phyloP scores from a whole-genome alignment of 164 flowering plant species.

The Kalanchoe fedtschenkoi region DNA sequence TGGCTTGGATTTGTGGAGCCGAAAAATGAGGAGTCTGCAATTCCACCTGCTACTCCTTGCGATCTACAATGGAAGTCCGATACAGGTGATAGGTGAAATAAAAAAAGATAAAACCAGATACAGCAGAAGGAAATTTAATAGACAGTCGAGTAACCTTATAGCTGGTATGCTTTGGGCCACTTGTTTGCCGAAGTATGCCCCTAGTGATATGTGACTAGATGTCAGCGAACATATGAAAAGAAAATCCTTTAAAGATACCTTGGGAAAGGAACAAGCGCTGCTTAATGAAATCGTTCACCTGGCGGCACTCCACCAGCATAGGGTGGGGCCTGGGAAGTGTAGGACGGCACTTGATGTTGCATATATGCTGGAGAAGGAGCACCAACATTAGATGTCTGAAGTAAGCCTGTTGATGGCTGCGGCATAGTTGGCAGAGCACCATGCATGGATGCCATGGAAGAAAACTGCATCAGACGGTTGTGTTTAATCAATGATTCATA shows the following conservation, averaged over 20 bases:
- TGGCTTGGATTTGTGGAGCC: slow-evolving; percentile 17
- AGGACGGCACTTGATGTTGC: slow-evolving; percentile 26
- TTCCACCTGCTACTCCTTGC: slow-evolving; percentile 23
- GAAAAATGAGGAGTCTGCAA: slow-evolving; percentile 16
- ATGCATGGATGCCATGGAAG: slow-evolving; percentile 51
- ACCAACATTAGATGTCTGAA: slow-evolving; percentile 30
- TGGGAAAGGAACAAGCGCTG: background rate
- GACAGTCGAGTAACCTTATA: slow-evolving; percentile 18
- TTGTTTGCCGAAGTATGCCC: slow-evolving; percentile 24
- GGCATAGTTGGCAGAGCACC: slow-evolving; percentile 40
- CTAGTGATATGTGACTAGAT: slow-evolving; percentile 14
- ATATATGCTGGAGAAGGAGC: slow-evolving; percentile 31
- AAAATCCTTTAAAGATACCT: background rate
- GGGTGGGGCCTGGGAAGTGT: slow-evolving; percentile 16
- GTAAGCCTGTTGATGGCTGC: slow-evolving; percentile 21
- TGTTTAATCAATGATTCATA: background rate
- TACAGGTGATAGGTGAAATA: background rate
- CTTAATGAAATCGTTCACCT: slow-evolving; percentile 17
- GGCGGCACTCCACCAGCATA: slow-evolving; percentile 21
- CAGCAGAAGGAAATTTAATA: background rate
- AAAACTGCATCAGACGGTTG: slow-evolving; percentile 35
- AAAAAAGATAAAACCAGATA: background rate
- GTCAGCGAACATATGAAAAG: background rate
- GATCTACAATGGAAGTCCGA: slow-evolving; percentile 17
- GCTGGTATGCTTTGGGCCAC: slow-evolving; percentile 16